Evolutionary conservation across 2,329 filamentous ascomycete species (phyloP).

Genomic region (Exophiala sideris): DNA sequence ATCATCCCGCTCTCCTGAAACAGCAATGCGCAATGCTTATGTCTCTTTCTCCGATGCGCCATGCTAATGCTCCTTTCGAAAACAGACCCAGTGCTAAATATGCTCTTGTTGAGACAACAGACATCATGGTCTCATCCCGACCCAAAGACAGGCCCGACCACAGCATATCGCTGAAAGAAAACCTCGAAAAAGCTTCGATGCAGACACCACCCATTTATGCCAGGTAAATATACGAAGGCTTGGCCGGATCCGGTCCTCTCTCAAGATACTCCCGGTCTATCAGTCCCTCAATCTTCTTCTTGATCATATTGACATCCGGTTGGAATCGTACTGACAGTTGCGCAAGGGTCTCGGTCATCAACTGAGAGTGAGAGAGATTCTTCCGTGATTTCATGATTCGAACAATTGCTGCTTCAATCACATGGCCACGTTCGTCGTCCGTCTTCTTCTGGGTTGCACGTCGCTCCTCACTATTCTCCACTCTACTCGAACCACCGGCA

Average conservation of each 20-base stretch:
- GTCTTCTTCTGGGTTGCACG: slow-evolving; percentile 50
- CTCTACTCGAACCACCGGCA: slow-evolving; percentile 70
- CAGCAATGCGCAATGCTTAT: not conserved
- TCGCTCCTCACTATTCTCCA: slow-evolving; percentile 67
- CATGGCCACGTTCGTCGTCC: slow-evolving; percentile 47
- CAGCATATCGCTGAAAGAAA: not conserved
- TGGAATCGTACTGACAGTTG: slow-evolving; percentile 49
- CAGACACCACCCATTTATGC: slow-evolving; percentile 19
- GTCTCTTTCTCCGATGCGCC: not conserved
- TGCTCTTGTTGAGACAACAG: not conserved
- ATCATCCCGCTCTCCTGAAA: no score
- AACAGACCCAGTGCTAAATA: slow-evolving; percentile 2
- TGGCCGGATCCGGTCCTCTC: slow-evolving; percentile 31
- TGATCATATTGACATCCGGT: slow-evolving; percentile 53
- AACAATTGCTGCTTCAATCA: slow-evolving; percentile 52
- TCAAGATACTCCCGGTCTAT: slow-evolving; percentile 55
- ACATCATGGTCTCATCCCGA: slow-evolving; percentile 4
- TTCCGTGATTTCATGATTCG: slow-evolving; percentile 56
- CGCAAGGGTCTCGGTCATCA: slow-evolving; percentile 50
- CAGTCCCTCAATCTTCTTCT: slow-evolving; percentile 51
- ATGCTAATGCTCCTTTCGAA: slow-evolving; percentile 7
- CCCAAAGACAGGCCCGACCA: not conserved
- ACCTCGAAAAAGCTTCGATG: not conserved
- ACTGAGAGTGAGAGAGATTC: slow-evolving; percentile 44
- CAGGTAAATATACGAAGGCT: slow-evolving; percentile 32